Evolutionary conservation across 1,284 basidiomycete species (phyloP), one percentile per base, ranked within the genome.

Genomic region (Microbotryum intermedium): DNA sequence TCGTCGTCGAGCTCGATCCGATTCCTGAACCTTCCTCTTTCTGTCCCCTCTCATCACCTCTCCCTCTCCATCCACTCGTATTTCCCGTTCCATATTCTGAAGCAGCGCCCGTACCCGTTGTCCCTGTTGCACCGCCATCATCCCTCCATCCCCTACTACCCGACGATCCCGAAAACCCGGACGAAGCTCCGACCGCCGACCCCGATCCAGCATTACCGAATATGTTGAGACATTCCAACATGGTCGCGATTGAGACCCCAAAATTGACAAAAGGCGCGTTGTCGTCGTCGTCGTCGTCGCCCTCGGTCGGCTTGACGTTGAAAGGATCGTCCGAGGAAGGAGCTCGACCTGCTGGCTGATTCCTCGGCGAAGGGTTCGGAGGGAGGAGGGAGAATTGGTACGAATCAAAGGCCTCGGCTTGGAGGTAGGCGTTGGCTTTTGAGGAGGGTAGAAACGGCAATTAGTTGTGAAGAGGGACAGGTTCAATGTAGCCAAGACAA

Each of bases 171-270:
- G 34, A 39, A 39, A 39, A 21, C 62, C 44, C 46, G 21, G n/a
- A 28, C 45, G 34, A 50, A 20, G 29, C 53, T 26, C 51, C 29
- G 6, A 21, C 45, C 6, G 25, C 11, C 39, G 43, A 47, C 30
- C 28, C 71, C 70, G 10, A 70, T 20, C 77, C 77, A 2, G 87
- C 88, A 7, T 89, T 88, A 13, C 92, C 91, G 70, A 93, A 95
- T 58, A 95, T 85, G 73, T 93, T 91, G 47, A 97, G 79, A 69
- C 89, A 92, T 69, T 93, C 90, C 59, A 94, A 81, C 57, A 94
- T 76, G 1, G 85, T 85, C 71, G 84, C 82, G 34, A 97, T 81
- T 4, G 85, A 85, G 59, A 95, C 80, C 72, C 93, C 89, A 70
- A 95, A 90, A 1, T 81, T 79, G 9, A 68, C 64, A 20, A 67